Evolutionary conservation across 2,329 filamentous ascomycete species (phyloP).

Genomic region (Bipolaris gigantea): DNA sequence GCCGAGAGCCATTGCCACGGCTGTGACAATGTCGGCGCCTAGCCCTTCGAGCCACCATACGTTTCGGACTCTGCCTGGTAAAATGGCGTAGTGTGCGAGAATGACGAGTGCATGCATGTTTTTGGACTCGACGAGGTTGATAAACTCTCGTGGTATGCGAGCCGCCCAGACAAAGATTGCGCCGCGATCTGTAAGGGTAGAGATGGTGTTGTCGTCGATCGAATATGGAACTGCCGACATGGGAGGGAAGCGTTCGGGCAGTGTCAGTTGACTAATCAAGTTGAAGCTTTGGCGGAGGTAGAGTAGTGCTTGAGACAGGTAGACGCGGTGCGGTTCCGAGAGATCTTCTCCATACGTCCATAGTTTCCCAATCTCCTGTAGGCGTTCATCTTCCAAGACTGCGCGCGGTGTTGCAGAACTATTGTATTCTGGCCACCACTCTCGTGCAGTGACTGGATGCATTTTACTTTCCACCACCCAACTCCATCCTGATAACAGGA

Average conservation of each 20-base stretch:
- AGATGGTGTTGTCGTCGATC: constrained; percentile 32
- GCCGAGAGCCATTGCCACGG: constrained; percentile 39
- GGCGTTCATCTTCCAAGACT: constrained; percentile 31
- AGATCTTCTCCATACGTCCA: constrained; percentile 27
- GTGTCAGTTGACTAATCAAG: constrained; percentile 36
- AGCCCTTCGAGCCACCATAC: constrained; percentile 44
- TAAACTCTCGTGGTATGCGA: constrained; percentile 33
- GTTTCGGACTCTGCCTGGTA: constrained; percentile 38
- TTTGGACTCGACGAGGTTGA: constrained; percentile 33
- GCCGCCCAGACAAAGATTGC: constrained; percentile 41
- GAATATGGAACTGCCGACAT: constrained; percentile 36
- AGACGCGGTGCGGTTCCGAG: constrained; percentile 14
- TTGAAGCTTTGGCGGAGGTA: constrained; percentile 36
- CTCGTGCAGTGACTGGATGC: constrained; percentile 29
- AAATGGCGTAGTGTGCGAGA: constrained; percentile 44
- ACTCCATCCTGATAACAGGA: constrained; percentile 38
- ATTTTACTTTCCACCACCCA: constrained; percentile 36
- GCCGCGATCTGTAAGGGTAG: constrained; percentile 36
- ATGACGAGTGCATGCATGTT: constrained; percentile 42
- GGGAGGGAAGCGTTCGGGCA: constrained; percentile 25
- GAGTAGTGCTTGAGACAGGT: constrained; percentile 28
- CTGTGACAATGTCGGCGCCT: constrained; percentile 36
- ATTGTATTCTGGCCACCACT: constrained; percentile 39
- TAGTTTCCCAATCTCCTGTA: constrained; percentile 28
- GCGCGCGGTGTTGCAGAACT: constrained; percentile 29